Percentiles rank a stretch among this genome's conserved stretches.
These are phyloP conservation scores for Penicillium robsamsonii DNA, from an alignment of 495 filamentous ascomycete genomes.

Conservation along the genomic window DNA sequence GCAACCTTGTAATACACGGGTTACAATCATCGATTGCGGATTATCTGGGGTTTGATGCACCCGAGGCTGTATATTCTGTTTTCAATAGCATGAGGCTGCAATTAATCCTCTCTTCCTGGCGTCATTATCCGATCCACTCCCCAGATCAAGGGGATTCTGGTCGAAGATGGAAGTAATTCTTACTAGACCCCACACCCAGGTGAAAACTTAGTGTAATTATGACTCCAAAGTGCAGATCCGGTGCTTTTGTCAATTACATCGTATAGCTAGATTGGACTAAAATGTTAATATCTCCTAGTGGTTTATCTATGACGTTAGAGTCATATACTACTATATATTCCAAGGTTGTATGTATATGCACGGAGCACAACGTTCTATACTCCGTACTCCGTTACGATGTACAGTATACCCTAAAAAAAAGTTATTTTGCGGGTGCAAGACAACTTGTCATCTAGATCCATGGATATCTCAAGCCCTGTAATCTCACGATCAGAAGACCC, in stretches of 20 bases:
- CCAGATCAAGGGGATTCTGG: slow-evolving; percentile 4
- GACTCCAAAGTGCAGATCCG: not conserved
- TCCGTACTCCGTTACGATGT: not conserved
- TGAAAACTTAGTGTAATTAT: not conserved
- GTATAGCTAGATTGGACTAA: not conserved
- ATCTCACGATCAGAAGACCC: not conserved
- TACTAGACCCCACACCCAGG: not conserved
- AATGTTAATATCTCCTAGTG: not conserved
- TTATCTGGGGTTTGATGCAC: not conserved
- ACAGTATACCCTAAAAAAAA: not conserved
- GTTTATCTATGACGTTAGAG: not conserved
- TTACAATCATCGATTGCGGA: slow-evolving; percentile 2
- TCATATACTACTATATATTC: not conserved
- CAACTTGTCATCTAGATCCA: slow-evolving; percentile 6
- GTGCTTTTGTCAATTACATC: not conserved
- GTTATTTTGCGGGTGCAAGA: not conserved
- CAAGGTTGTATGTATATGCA: too few relatives aligned
- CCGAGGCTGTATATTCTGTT: slow-evolving; percentile 2
- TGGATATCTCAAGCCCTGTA: not conserved
- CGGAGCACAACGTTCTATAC: not conserved
- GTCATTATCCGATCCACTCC: slow-evolving; percentile 9
- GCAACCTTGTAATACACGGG: not conserved
- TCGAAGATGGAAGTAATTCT: not conserved
- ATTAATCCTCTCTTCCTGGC: slow-evolving; percentile 11
- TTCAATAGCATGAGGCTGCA: slow-evolving; percentile 2